Evolutionary conservation across 2,329 filamentous ascomycete species (phyloP).

Genomic region (Aspergillus ochraceus): DNA sequence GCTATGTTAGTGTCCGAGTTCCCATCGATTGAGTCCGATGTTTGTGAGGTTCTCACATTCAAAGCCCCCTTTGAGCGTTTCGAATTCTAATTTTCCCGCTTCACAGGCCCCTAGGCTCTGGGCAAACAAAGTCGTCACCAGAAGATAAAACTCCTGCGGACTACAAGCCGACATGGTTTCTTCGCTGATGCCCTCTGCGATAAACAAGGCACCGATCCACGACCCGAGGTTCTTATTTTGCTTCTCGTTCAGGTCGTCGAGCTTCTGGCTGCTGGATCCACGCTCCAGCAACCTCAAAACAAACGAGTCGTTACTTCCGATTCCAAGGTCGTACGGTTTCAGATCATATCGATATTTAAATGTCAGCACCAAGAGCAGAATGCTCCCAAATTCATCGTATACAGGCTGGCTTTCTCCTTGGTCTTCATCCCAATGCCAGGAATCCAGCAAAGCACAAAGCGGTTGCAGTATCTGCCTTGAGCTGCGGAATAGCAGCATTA

Average conservation of each 20-base stretch:
- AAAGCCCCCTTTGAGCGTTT: conserved; percentile 61
- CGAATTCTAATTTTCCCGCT: conserved; percentile 54
- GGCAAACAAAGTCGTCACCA: conserved; percentile 62
- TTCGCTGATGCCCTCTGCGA: conserved; percentile 63
- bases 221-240: conserved; percentile 58
- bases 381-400: conserved; percentile 65
- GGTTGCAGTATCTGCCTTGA: conserved; percentile 58
- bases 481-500: conserved; percentile 61
- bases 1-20: conserved; percentile 9
- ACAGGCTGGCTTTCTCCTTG: conserved; percentile 65
- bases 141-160: conserved; percentile 63
- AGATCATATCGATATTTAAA: conserved; percentile 60
- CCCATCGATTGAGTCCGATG: neutral
- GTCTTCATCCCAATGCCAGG: conserved; percentile 66
- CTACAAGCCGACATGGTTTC: conserved; percentile 65
- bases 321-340: conserved; percentile 53
- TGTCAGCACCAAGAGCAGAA: conserved; percentile 59
- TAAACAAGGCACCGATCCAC: conserved; percentile 63
- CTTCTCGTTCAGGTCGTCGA: conserved; percentile 54
- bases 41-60: conserved; percentile 51
- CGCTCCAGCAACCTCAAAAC: conserved; percentile 54
- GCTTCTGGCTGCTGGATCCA: conserved; percentile 47
- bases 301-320: conserved; percentile 53
- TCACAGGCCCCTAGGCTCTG: conserved; percentile 62
- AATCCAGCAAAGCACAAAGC: conserved; percentile 58